Evolutionary conservation across 2,329 filamentous ascomycete species (phyloP).

Genomic region (Podosphaera aphanis): DNA sequence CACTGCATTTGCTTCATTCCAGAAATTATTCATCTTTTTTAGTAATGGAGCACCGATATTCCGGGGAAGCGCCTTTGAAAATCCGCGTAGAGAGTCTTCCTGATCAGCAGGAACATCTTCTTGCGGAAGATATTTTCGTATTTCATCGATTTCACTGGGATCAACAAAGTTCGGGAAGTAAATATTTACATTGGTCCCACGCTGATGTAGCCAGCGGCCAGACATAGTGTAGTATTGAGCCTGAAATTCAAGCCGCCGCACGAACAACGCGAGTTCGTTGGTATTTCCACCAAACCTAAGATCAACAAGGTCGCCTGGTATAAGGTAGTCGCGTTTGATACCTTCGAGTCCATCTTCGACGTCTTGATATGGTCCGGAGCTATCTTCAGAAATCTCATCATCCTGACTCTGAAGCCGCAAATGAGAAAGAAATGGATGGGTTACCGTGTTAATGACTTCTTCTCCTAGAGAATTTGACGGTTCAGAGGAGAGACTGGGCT

Average conservation of each 20-base stretch:
- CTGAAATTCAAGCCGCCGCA: slow-evolving; percentile 19
- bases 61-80: slow-evolving; percentile 21
- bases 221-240: slow-evolving; percentile 26
- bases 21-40: slow-evolving; percentile 20
- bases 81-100: slow-evolving; percentile 16
- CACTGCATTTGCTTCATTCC: slow-evolving; percentile 20
- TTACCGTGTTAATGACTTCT: background rate
- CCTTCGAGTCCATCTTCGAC: slow-evolving; percentile 17
- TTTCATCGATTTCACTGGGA: slow-evolving; percentile 18
- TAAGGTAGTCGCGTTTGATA: slow-evolving; percentile 11
- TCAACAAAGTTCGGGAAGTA: slow-evolving; percentile 23
- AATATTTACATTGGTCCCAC: slow-evolving; percentile 18
- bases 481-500: background rate
- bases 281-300: slow-evolving; percentile 8
- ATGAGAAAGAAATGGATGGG: slow-evolving; percentile 1
- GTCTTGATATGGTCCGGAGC: background rate
- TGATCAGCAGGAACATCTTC: slow-evolving; percentile 14
- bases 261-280: slow-evolving; percentile 23
- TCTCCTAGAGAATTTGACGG: background rate
- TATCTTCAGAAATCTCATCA: background rate
- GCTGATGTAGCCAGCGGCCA: slow-evolving; percentile 23
- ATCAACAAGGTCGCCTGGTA: slow-evolving; percentile 17
- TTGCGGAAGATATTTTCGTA: slow-evolving; percentile 23
- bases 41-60: slow-evolving; percentile 22
- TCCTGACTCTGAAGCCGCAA: background rate